Evolutionary conservation across 306 rosid genomes (phyloP), one percentile per base, ranked within the genome.

Genomic region (Castanopsis chinensis): DNA sequence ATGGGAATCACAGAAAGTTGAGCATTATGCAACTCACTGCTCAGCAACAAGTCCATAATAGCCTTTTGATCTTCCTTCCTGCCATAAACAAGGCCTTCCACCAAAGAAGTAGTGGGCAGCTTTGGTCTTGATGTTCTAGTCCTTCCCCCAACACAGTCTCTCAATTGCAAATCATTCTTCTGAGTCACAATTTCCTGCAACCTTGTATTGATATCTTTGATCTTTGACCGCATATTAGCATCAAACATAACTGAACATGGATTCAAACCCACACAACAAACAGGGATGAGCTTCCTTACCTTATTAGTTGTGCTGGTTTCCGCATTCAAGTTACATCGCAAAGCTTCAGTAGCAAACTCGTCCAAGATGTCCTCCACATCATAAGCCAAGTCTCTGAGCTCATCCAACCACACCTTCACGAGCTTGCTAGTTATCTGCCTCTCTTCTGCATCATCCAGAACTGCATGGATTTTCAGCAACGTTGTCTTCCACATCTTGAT

Each of bases 341-440:
- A 54, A 7, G 59, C 73, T 67, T 84, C 35, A 0, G 27, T 73
- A 1, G 61, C 72, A 54, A 54, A 69, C 35, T 80, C 74, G 27
- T 82, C 81, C n/a, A 86, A 69, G 10, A 68, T 15, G 54, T 84
- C 79, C 1, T 80, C 84, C 4, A 80, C n/a, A 3, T 72, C 54
- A 28, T 55, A 51, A 32, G 85, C 71, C 53, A 75, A 75, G 76
- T 73, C 65, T 41, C 11, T 17, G 12, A 84, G 85, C 17, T 63
- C 58, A 0, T 53, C 21, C 15, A 80, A 71, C 85, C 85, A 80
- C 5, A 14, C 5, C 6, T 69, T 32, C 18, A 84, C 60, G 0
- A 20, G 27, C 20, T 5, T 1, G 8, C 10, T 4, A 0, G 20
- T 25, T 0, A 37, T 15, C 3, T 75, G 71, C 72, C 63, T 75